A percentile compares a stretch with the other conserved stretches of the same genome.
Evolutionary conservation across 2,329 filamentous ascomycete genomes (phyloP).

Genomic region (Colletotrichum sp.): DNA sequence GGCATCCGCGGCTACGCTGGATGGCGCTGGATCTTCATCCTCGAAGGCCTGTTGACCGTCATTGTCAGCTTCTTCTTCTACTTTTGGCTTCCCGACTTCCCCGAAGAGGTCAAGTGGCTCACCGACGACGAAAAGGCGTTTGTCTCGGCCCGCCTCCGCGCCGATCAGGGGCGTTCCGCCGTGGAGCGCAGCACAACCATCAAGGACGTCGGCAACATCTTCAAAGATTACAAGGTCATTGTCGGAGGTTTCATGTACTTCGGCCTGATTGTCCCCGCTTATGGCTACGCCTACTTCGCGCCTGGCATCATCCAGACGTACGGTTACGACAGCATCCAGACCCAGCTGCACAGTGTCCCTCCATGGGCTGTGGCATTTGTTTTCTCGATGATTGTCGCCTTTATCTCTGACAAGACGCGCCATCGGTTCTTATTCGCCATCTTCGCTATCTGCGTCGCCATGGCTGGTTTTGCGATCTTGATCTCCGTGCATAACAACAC

Average conservation of each 20-base stretch:
- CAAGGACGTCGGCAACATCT: constrained; percentile 64
- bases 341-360: constrained; percentile 63
- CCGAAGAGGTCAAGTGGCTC: constrained; percentile 77
- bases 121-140: constrained; percentile 71
- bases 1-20: constrained; percentile 69
- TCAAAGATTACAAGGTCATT: constrained; percentile 78
- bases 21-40: constrained; percentile 86
- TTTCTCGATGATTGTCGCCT: constrained; percentile 79
- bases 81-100: constrained; percentile 77
- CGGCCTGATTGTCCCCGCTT: constrained; percentile 78
- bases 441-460: constrained; percentile 69
- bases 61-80: constrained; percentile 66
- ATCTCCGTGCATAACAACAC: constrained; percentile 72
- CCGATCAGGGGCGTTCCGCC: constrained; percentile 72
- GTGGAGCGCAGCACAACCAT: constrained; percentile 65
- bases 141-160: constrained; percentile 68
- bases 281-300: constrained; percentile 80
- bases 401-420: constrained; percentile 70
- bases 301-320: constrained; percentile 74
- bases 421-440: constrained; percentile 81
- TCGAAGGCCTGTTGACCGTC: constrained; percentile 72
- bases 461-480: constrained; percentile 79
- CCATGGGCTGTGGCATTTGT: constrained; percentile 74
- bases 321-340: constrained; percentile 63
- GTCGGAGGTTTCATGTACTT: constrained; percentile 83